These are phyloP conservation scores for Coprinopsis marcescibilis DNA, from an alignment of 768 basidiomycete genomes.

Conservation along the genomic window DNA sequence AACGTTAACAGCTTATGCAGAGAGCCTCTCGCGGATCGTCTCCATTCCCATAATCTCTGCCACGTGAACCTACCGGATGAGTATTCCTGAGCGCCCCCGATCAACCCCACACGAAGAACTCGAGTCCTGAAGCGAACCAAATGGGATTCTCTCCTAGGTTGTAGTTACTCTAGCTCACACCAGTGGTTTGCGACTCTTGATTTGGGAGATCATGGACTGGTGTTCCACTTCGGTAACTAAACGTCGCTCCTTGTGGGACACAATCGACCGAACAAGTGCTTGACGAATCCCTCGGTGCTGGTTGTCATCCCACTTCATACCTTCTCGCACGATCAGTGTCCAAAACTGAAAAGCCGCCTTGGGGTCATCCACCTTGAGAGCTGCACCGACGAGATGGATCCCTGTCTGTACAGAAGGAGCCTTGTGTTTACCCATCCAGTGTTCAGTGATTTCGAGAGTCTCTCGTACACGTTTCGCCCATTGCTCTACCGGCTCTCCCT, in stretches of 20 bases:
- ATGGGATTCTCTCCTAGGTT: too few species aligned
- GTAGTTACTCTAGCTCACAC: too few species aligned
- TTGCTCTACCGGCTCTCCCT: slow-evolving; percentile 18
- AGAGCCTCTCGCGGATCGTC: slow-evolving; percentile 24
- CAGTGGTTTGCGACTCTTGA: too few species aligned
- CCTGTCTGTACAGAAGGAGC: slow-evolving; percentile 43
- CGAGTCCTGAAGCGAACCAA: too few species aligned
- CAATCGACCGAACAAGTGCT: slow-evolving; percentile 32
- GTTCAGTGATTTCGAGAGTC: slow-evolving; percentile 37
- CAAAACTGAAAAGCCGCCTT: slow-evolving; percentile 58
- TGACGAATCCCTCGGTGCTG: slow-evolving; percentile 40
- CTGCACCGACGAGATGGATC: slow-evolving; percentile 42
- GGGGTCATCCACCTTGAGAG: slow-evolving; percentile 45
- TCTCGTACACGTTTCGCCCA: slow-evolving; percentile 29
- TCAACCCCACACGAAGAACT: slow-evolving; percentile 1
- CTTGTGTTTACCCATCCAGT: slow-evolving; percentile 28
- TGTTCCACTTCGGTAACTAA: slow-evolving; percentile 4
- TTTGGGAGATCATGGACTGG: not conserved
- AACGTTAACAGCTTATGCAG: not conserved
- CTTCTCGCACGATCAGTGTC: slow-evolving; percentile 38
- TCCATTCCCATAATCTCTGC: slow-evolving; percentile 14
- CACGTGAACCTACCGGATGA: slow-evolving; percentile 20
- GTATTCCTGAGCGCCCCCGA: slow-evolving; percentile 1
- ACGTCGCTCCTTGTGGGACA: slow-evolving; percentile 13
- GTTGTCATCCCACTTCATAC: slow-evolving; percentile 41